Base-by-base conservation (phyloP, 805 yeast species). In the Danielia reshetovae region DNA sequence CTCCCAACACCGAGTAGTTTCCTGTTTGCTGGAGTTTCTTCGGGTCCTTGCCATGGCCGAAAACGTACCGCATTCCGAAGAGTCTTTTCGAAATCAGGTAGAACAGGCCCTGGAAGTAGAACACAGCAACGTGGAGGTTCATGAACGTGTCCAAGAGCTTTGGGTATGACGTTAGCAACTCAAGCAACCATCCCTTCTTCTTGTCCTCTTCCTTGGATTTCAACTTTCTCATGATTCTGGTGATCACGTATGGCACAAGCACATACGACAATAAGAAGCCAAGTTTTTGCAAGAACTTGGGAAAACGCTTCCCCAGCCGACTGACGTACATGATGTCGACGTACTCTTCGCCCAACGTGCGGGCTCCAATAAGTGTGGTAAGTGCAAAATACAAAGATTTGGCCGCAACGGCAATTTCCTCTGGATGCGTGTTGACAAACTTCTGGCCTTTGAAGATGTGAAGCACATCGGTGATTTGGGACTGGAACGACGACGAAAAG, bases 331-430 rank as follows among this genome's bases (percentile, higher is more conserved):
- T 59, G 35, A 86, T 60, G 56, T 90, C 96, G 10, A 88, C 88
- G 58, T 90, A 90, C 59, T 90, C 97, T 54, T 90, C 97, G 1
- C 98, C 98, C 18, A 93, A 61, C 0, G 97, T 90, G 35, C 90
- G 70, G 2, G 85, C 75, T 0, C 90, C 90, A 4, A 75, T 39
- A 10, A 83, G 60, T 0, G 96, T 89, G 0, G 97, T 90, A 15
- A 85, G 60, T 2, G 72, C 57, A n/a, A 86, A 64, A 52, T 90
- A 90, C 0, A 81, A 28, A 1, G 80, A 55, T 34, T 79, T 79
- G 7, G 83, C 75, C 2, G 67, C 53, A 0, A 77, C 70, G 0
- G 79, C 62, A 10, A 88, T 65, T 46, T 81, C 85, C 28, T 75
- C 72, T 2, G 83, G 74, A 46, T 81, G 73, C 3, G 72, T 60